A percentile compares a stretch with the other conserved stretches of the same genome.
Evolutionary conservation across 495 filamentous ascomycete species (phyloP).

Genomic region (Penicillium flavigenum): DNA sequence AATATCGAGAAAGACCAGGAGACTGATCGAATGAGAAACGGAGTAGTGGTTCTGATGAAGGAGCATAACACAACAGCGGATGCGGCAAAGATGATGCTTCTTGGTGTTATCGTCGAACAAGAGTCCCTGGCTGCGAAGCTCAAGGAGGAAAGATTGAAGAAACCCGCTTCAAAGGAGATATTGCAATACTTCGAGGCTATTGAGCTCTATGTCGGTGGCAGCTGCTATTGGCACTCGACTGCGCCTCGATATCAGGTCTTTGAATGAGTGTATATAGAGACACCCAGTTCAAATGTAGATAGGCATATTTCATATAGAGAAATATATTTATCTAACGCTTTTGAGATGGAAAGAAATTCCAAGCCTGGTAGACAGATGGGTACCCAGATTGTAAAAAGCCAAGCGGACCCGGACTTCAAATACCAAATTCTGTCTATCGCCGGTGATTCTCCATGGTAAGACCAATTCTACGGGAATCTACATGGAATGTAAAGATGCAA

Average conservation of each 20-base stretch:
- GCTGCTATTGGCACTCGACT: conserved; percentile 16
- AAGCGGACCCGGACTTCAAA: background rate
- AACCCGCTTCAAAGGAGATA: background rate
- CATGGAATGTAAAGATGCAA: background rate
- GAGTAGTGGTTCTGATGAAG: conserved; percentile 13
- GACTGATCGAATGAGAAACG: conserved; percentile 12
- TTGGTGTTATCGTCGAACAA: conserved; percentile 8
- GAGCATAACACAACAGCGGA: background rate
- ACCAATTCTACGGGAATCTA: background rate
- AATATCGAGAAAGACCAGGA: conserved; percentile 10
- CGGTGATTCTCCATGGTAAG: no score
- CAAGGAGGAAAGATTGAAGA: background rate
- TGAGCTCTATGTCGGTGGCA: conserved; percentile 16
- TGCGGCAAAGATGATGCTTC: conserved; percentile 7
- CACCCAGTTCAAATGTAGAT: background rate
- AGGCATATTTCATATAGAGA: background rate
- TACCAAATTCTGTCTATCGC: no score
- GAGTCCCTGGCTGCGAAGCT: conserved; percentile 3
- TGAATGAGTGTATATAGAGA: background rate
- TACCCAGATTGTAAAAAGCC: background rate
- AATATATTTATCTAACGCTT: background rate
- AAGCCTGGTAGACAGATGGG: background rate
- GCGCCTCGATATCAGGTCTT: conserved; percentile 9
- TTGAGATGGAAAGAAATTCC: background rate
- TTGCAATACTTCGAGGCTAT: conserved; percentile 15